Evolutionary conservation across 495 filamentous ascomycete genomes (phyloP).

Genomic region (Darksidea phi): DNA sequence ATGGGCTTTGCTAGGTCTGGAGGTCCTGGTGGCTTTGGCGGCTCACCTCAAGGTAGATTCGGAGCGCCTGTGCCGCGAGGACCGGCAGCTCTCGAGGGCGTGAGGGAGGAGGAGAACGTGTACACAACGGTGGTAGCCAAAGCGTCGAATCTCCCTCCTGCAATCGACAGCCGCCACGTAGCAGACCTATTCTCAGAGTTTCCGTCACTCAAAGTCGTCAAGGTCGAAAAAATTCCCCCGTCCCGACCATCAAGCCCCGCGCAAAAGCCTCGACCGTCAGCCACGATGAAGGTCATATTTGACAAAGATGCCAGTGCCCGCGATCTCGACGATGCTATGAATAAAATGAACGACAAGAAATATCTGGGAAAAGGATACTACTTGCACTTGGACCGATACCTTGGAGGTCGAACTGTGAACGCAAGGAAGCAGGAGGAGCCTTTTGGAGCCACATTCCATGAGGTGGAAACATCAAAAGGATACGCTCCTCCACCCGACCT

Average conservation of each 20-base stretch:
- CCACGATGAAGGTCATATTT: conserved; percentile 1
- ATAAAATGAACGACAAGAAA: conserved; percentile 15
- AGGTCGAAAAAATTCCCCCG: conserved; percentile 5
- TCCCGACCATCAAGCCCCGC: background rate
- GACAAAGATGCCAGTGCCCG: background rate
- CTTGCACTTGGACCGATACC: conserved; percentile 18
- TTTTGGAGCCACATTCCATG: conserved; percentile 9
- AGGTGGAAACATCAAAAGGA: background rate
- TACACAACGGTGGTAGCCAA: conserved; percentile 12
- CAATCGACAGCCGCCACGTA: background rate
- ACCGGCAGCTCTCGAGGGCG: background rate
- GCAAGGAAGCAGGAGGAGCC: conserved; percentile 2
- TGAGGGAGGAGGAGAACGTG: background rate
- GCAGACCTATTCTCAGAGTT: conserved; percentile 11
- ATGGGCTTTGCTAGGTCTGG: no score
- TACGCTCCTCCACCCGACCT: conserved; percentile 18
- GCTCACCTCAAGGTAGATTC: background rate
- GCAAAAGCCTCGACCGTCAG: background rate
- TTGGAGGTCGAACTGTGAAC: background rate
- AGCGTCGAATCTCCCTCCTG: conserved; percentile 19
- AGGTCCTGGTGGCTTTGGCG: background rate
- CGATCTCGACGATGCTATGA: conserved; percentile 4
- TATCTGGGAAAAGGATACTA: conserved; percentile 19
- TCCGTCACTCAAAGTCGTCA: conserved; percentile 6
- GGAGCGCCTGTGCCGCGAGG: background rate